Evolutionary conservation across 805 yeast genomes (phyloP), one percentile per base, ranked within the genome.

Genomic region (Tetrapisispora namnaoensis): DNA sequence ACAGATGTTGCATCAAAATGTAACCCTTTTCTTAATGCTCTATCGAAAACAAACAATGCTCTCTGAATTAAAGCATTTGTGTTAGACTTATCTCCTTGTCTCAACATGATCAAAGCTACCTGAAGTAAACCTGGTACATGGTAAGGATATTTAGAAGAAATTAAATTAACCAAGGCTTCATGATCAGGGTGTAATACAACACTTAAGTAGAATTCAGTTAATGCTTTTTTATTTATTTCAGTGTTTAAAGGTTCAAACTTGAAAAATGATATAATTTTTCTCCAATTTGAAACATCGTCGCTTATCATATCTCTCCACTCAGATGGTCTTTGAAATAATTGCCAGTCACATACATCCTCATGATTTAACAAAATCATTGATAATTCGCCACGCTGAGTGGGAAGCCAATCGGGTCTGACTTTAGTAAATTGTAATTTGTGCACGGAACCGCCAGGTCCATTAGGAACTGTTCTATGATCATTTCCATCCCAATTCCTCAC

Each of bases 401-500:
- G 95, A 8, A 85, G 60, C 86, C 90, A 86, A 60, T 85, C 90
- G 51, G 84, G 89, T 60, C 84, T 76, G 42, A 87, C 79, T 57
- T 82, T 81, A 0, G 95, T 80, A 51, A 88, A 69, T 13, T 76
- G 70, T 44, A 87, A 67, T 55, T 84, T 83, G 53, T 88, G 73
- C 0, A 79, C 66, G 0, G 86, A 78, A 22, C 65, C 58, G 22
- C 67, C 66, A 2, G 65, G 61, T 1, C 68, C 68, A 27, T 91
- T 91, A 0, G 96, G 96, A 2, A 86, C 77, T 6, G 79, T 69
- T 44, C 83, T 67, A 52, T 82, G 78, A 58, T 86, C 95, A 53
- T 78, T 76, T 0, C 95, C 95, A 42, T 88, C 84, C 95, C 95
- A 87, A 22, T 88, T 89, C 56, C 86, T 73, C 0, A 86, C 79